phyloP scores from a whole-genome alignment of 2,329 filamentous ascomycete genomes.

The Pseudonectria foliicola region DNA sequence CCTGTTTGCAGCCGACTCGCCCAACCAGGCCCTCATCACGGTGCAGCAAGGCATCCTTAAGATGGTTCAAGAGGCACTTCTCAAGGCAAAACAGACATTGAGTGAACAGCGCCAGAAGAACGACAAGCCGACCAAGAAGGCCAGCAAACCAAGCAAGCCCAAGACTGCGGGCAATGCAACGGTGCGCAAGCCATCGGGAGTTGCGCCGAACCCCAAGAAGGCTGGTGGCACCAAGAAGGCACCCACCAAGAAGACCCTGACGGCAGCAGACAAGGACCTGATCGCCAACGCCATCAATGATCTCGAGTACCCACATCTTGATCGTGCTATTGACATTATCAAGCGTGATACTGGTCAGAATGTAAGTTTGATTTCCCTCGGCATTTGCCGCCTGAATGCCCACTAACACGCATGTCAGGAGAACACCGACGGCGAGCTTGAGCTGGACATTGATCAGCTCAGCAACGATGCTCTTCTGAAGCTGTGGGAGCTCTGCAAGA shows the following conservation, averaged over 20 bases:
- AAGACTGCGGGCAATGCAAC: conserved; percentile 28
- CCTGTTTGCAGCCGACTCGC: conserved; percentile 43
- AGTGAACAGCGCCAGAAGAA: conserved; percentile 39
- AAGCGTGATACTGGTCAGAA: conserved; percentile 73
- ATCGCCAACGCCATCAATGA: conserved; percentile 81
- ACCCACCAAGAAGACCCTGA: conserved; percentile 45
- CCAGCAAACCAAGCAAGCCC: conserved; percentile 52
- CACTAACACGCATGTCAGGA: conserved; percentile 33
- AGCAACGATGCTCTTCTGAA: conserved; percentile 48
- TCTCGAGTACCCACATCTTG: conserved; percentile 70
- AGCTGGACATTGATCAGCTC: conserved; percentile 52
- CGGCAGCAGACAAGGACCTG: conserved; percentile 79
- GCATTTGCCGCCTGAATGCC: conserved; percentile 3
- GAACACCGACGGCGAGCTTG: conserved; percentile 52
- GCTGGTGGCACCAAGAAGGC: conserved; percentile 37
- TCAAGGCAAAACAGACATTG: conserved; percentile 63
- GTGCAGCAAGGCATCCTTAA: conserved; percentile 56
- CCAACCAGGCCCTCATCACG: conserved; percentile 45
- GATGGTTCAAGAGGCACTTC: conserved; percentile 63
- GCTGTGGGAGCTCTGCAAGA: conserved; percentile 41
- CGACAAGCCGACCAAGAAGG: conserved; percentile 53
- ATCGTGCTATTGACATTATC: conserved; percentile 80
- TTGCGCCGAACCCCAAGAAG: conserved; percentile 28
- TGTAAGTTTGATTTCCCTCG: conserved; percentile 44
- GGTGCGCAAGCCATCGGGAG: conserved; percentile 37